Evolutionary conservation across 257 asterid species (phyloP).

Genomic region (Plantago elongata): DNA sequence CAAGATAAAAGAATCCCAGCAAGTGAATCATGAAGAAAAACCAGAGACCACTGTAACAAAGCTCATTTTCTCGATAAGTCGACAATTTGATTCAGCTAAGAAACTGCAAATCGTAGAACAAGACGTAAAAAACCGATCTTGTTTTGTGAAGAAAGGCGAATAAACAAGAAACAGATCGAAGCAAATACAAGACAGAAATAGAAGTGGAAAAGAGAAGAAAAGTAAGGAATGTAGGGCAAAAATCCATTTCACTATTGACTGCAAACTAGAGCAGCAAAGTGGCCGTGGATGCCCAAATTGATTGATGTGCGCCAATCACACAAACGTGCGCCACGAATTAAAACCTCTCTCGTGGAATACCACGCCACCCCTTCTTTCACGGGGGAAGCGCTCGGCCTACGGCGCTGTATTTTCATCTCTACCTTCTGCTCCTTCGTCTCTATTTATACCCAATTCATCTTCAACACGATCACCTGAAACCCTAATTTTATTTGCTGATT

Average conservation of each 20-base stretch:
- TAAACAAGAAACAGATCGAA: not conserved
- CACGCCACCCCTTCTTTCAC: slow-evolving; percentile 57
- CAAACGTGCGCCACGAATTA: slow-evolving; percentile 61
- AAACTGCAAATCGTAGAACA: too few species aligned
- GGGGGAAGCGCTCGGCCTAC: slow-evolving; percentile 84
- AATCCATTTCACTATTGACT: slow-evolving; percentile 38
- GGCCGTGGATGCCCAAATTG: slow-evolving; percentile 36
- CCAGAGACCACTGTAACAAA: too few species aligned
- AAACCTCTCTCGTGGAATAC: slow-evolving; percentile 76
- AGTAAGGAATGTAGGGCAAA: slow-evolving; percentile 43
- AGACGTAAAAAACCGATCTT: too few species aligned
- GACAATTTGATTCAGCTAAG: too few species aligned
- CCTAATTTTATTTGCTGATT: not conserved
- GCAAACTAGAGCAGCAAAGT: slow-evolving; percentile 50
- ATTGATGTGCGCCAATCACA: slow-evolving; percentile 63
- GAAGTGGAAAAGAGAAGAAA: not conserved
- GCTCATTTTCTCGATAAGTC: too few species aligned
- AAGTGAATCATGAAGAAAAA: too few species aligned
- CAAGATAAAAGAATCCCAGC: too few species aligned
- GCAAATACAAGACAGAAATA: too few species aligned
- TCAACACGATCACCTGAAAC: not conserved
- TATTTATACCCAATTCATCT: not conserved
- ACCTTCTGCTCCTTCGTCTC: not conserved
- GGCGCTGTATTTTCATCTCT: slow-evolving; percentile 30
- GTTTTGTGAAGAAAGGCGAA: not conserved